These are phyloP conservation scores for Babesia bigemina DNA, from an alignment of 169 alveolate genomes.

Conservation along the genomic window DNA sequence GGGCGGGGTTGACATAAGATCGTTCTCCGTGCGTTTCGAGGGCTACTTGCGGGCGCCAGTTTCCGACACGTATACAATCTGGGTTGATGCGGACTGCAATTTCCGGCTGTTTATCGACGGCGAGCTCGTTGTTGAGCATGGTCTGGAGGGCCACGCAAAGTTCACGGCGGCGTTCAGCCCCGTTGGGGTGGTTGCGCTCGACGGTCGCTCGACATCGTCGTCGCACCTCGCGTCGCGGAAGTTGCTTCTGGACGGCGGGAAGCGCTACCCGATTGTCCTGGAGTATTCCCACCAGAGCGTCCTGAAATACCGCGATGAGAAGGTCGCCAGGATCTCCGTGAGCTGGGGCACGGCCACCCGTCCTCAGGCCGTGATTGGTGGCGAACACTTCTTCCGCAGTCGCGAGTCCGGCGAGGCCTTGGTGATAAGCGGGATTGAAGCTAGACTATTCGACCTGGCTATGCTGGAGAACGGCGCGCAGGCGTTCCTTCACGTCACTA, in stretches of 20 bases:
- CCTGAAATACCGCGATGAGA: slow-evolving; percentile 77
- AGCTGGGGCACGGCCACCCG: slow-evolving; percentile 80
- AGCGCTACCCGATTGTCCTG: slow-evolving; percentile 78
- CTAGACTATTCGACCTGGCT: slow-evolving; percentile 55
- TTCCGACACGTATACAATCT: slow-evolving; percentile 79
- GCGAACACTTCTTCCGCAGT: slow-evolving; percentile 80
- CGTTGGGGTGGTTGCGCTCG: slow-evolving; percentile 72
- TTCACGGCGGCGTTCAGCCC: slow-evolving; percentile 57
- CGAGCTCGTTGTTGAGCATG: slow-evolving; percentile 81
- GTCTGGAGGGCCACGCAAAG: slow-evolving; percentile 79
- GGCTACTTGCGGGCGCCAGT: slow-evolving; percentile 84
- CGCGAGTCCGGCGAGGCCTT: slow-evolving; percentile 75
- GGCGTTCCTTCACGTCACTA: slow-evolving; percentile 79
- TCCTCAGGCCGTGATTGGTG: slow-evolving; percentile 80
- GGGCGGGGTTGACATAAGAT: slow-evolving; percentile 81
- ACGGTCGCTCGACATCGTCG: slow-evolving; percentile 73
- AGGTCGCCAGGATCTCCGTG: slow-evolving; percentile 59
- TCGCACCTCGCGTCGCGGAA: slow-evolving; percentile 72
- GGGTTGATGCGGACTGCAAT: slow-evolving; percentile 80
- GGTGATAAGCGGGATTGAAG: slow-evolving; percentile 81
- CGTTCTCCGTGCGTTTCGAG: slow-evolving; percentile 87
- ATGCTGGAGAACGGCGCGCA: slow-evolving; percentile 84
- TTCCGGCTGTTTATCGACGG: slow-evolving; percentile 84
- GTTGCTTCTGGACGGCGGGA: slow-evolving; percentile 78
- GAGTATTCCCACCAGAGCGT: slow-evolving; percentile 82